These are phyloP conservation scores for Emiliania huxleyi DNA, from an alignment of 78 protist genomes.

Conservation along the genomic window DNA sequence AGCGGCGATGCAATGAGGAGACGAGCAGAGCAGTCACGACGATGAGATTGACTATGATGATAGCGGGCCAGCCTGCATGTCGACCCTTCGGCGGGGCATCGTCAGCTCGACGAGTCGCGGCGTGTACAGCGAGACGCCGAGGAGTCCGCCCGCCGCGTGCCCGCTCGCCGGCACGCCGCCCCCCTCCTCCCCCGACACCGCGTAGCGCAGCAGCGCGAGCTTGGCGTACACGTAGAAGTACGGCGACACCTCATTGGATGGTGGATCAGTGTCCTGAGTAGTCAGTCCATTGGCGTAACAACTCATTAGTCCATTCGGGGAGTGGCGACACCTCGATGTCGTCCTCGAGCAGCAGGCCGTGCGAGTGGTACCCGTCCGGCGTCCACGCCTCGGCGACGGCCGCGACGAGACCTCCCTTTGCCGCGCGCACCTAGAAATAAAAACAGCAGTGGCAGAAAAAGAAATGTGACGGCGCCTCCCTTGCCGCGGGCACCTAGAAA, in stretches of 20 bases:
- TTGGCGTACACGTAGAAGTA: neutral
- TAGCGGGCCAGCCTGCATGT: neutral
- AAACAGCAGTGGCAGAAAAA: too few species aligned
- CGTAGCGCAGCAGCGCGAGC: neutral
- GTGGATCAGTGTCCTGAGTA: too few species aligned
- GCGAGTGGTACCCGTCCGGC: neutral
- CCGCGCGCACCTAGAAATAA: neutral
- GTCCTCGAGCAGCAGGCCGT: conserved; percentile 34
- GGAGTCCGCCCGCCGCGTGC: too few species aligned
- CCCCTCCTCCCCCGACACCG: too few species aligned
- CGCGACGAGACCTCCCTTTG: conserved; percentile 12
- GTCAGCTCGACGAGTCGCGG: neutral
- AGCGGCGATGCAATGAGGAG: too few species aligned
- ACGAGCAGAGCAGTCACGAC: too few species aligned
- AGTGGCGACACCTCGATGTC: conserved; percentile 49
- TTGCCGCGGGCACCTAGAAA: too few species aligned
- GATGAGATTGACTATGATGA: too few species aligned
- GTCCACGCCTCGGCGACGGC: conserved; percentile 35
- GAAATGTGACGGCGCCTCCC: too few species aligned
- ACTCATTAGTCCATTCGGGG: too few species aligned
- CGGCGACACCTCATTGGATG: conserved; percentile 39
- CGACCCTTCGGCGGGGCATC: neutral
- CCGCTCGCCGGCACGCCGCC: too few species aligned
- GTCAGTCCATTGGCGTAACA: too few species aligned
- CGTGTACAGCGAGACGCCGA: conserved; percentile 30